A percentile compares a stretch with the other conserved stretches of the same genome.
phyloP scores from a whole-genome alignment of 257 asterid species.

The Solanum neorickii region DNA sequence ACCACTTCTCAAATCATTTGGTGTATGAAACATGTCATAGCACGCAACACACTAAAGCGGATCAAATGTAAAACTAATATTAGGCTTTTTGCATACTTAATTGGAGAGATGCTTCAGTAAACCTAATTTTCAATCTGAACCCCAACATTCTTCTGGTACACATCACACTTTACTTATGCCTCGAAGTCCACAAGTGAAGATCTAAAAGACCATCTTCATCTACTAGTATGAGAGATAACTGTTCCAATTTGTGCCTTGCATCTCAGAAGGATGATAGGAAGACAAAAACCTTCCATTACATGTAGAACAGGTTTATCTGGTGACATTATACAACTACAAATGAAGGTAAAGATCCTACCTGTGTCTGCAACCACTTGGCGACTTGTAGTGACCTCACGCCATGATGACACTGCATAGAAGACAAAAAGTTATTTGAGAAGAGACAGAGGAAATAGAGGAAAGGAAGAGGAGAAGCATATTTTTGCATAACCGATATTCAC shows the following conservation, averaged over 20 bases:
- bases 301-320: background rate
- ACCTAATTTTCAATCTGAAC: background rate
- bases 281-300: background rate
- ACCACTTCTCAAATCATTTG: background rate
- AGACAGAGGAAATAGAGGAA: background rate
- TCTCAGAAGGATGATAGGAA: background rate
- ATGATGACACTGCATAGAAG: slow-evolving; percentile 77
- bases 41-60: background rate
- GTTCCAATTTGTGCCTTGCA: background rate
- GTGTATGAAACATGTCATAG: background rate
- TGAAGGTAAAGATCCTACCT: slow-evolving; percentile 30
- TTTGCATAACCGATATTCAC: background rate
- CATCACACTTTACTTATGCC: background rate
- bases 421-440: background rate
- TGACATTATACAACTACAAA: background rate
- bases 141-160: background rate
- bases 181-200: background rate
- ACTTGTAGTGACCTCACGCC: slow-evolving; percentile 89
- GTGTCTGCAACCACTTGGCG: slow-evolving; percentile 93
- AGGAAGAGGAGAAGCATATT: background rate
- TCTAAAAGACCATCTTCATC: background rate
- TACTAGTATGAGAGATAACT: background rate
- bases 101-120: background rate
- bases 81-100: background rate
- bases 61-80: background rate